Evolutionary conservation across 371 early-diverging fungal genomes (phyloP).

Genomic region (Thermomucor indicae-seudaticae): DNA sequence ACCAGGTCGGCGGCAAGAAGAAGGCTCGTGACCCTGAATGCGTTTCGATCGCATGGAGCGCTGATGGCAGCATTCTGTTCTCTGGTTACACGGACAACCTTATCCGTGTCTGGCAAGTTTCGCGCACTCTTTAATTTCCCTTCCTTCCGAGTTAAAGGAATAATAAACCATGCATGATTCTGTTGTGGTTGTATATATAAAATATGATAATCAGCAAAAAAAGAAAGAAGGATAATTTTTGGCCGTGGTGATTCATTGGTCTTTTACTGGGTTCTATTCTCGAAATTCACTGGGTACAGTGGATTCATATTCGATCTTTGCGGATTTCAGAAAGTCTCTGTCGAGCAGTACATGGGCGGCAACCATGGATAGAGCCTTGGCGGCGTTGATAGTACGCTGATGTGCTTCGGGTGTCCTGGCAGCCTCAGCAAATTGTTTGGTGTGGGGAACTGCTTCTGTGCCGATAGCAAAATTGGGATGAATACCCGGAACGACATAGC

Average conservation of each 20-base stretch:
- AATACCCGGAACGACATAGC: constrained; percentile 32
- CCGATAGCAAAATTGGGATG: constrained; percentile 37
- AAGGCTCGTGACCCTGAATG: constrained; percentile 77
- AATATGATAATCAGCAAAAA: too few species aligned
- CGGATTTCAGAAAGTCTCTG: constrained; percentile 1
- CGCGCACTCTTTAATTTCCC: constrained; percentile 63
- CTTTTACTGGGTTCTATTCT: background rate
- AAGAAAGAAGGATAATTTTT: background rate
- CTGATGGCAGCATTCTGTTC: constrained; percentile 97
- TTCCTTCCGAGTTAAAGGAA: too few species aligned
- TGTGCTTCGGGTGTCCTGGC: constrained; percentile 61
- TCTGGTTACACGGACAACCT: constrained; percentile 97
- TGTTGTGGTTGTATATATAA: too few species aligned
- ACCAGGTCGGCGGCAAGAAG: constrained; percentile 65
- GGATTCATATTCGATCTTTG: background rate
- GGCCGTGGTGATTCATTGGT: background rate
- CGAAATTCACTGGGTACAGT: background rate
- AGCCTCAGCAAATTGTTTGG: constrained; percentile 55
- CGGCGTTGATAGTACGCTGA: constrained; percentile 31
- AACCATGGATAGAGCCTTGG: constrained; percentile 7
- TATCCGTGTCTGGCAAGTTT: constrained; percentile 94
- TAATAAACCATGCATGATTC: too few species aligned
- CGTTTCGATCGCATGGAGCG: constrained; percentile 96
- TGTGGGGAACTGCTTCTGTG: constrained; percentile 52
- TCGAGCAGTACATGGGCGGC: constrained; percentile 3